These are phyloP conservation scores for Escallonia rubra DNA, from an alignment of 129 eudicot species.

Conservation along the genomic window DNA sequence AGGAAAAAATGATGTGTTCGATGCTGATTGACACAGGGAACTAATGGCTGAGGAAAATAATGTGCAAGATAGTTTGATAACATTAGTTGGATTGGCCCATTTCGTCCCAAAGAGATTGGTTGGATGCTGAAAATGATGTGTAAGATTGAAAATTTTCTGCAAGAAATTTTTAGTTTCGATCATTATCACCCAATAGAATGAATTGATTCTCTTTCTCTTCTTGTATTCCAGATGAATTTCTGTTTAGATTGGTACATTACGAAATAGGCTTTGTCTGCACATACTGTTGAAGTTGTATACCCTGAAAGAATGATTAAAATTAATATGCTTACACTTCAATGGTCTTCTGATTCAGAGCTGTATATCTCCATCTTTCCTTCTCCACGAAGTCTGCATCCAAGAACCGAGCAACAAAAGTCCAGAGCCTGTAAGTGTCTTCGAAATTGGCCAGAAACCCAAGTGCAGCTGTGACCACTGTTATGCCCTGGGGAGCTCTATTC, in stretches of 20 bases:
- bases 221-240: too few species aligned
- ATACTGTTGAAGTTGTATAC: background rate
- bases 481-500: constrained; percentile 29
- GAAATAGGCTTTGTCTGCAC: background rate
- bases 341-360: constrained; percentile 64
- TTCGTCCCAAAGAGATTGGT: too few species aligned
- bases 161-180: background rate
- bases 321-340: constrained; percentile 39
- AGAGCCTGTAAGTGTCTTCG: constrained; percentile 68
- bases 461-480: constrained; percentile 64
- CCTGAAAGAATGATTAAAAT: background rate
- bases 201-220: background rate
- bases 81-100: too few species aligned
- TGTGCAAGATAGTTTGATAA: too few species aligned
- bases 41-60: too few species aligned
- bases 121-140: too few species aligned
- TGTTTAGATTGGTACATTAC: background rate
- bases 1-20: too few species aligned
- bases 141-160: background rate
- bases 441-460: constrained; percentile 60
- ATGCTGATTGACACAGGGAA: too few species aligned
- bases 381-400: constrained; percentile 89
- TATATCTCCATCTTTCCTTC: constrained; percentile 90
- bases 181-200: background rate
- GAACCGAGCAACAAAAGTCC: constrained; percentile 75